These are phyloP conservation scores for Cucurbita ficifolia DNA, from an alignment of 306 rosid genomes.

Conservation along the genomic window DNA sequence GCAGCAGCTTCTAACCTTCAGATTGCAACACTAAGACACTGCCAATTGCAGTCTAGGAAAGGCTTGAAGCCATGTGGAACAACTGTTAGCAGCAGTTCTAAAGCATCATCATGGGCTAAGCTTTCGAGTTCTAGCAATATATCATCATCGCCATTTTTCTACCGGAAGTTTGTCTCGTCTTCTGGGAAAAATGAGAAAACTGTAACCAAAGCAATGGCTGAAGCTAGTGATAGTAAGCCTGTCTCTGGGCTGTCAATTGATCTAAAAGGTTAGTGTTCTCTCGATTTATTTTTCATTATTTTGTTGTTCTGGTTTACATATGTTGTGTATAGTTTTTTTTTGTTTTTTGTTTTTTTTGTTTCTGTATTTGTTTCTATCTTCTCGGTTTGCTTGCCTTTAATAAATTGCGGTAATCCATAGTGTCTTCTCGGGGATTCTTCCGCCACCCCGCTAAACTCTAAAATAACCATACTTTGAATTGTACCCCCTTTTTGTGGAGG, in stretches of 20 bases:
- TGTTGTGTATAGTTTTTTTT: not conserved
- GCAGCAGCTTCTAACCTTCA: constrained; percentile 55
- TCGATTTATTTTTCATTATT: not conserved
- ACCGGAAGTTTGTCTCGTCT: constrained; percentile 17
- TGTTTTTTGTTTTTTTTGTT: not conserved
- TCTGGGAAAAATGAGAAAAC: constrained; percentile 25
- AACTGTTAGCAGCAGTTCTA: constrained; percentile 16
- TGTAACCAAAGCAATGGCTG: constrained; percentile 43
- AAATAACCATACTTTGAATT: not conserved
- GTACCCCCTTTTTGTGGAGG: not conserved
- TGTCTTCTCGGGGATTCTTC: not conserved
- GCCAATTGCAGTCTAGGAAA: constrained; percentile 27
- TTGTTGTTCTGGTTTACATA: not conserved
- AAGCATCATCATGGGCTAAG: constrained; percentile 30
- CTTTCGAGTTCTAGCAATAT: constrained; percentile 42
- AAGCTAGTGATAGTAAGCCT: constrained; percentile 33
- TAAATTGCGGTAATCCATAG: not conserved
- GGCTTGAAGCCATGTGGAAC: constrained; percentile 17
- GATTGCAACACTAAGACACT: constrained; percentile 39
- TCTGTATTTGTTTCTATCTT: not conserved
- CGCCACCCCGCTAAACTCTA: not conserved
- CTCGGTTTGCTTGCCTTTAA: not conserved
- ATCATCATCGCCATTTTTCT: constrained; percentile 33
- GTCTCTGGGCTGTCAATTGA: constrained; percentile 69
- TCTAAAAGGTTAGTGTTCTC: constrained; percentile 43